A percentile compares a stretch with the other conserved stretches of the same genome.
These are phyloP conservation scores for Solanum chiquidenum DNA, from an alignment of 257 asterid genomes.

Conservation along the genomic window DNA sequence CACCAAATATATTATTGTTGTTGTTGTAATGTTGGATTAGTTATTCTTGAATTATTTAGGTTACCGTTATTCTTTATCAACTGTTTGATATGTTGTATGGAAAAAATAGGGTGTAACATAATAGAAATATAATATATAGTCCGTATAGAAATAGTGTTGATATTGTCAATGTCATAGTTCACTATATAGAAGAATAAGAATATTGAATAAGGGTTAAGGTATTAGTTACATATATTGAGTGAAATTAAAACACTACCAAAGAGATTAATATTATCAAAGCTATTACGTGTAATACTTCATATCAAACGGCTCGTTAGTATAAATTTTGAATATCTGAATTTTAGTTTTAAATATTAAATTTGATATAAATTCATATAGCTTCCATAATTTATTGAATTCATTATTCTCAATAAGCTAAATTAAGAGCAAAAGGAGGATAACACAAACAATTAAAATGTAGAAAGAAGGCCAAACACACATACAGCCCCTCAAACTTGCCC, in stretches of 20 bases:
- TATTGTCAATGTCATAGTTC: too few relatives aligned
- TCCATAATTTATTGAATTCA: background rate
- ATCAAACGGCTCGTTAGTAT: background rate
- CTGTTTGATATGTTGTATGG: background rate
- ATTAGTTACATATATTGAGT: too few relatives aligned
- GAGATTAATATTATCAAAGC: too few relatives aligned
- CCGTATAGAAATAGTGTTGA: background rate
- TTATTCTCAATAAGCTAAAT: background rate
- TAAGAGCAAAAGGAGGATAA: background rate
- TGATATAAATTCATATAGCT: background rate
- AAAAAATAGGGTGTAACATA: too few relatives aligned
- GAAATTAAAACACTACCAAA: too few relatives aligned
- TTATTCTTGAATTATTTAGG: background rate
- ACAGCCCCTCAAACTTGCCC: too few relatives aligned
- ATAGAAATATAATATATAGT: background rate
- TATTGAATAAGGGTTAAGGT: too few relatives aligned
- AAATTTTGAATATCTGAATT: background rate
- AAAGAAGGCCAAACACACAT: background rate
- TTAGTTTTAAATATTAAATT: background rate
- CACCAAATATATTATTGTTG: too few relatives aligned
- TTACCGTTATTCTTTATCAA: too few relatives aligned
- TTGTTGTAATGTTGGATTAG: background rate
- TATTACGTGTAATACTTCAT: background rate
- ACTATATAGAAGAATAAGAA: too few relatives aligned
- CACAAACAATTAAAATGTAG: background rate